Base-by-base conservation (phyloP, 805 yeast genomes). In the Starmerella sp. region DNA sequence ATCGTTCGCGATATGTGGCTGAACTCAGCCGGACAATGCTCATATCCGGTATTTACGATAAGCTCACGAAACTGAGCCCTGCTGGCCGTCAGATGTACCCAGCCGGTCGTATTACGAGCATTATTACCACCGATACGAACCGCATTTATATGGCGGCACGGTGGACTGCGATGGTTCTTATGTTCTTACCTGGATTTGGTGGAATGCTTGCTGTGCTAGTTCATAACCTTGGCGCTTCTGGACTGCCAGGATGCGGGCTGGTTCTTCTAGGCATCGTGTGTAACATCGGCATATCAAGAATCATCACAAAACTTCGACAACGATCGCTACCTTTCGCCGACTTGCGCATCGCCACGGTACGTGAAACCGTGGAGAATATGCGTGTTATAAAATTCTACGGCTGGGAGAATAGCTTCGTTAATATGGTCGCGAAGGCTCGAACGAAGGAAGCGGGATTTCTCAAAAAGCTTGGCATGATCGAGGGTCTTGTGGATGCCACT, bases 341-440 rank as follows among this genome's bases (percentile, higher is more conserved):
- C 67, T 68, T 72, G 22, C 81, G 97, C 64, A 87, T 90, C 28
- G 75, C 80, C 48, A 74, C 79, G 49, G 81, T 88, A 67, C 83
- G 86, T 60, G 97, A 90, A 67, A 79, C 88, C 32, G 73, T 90
- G 60, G 81, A 78, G 64, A 81, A 84, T 60, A 78, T 90, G 76
- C 86, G 85, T 65, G 77, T 84, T 66, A 86, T 90, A 67, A 90
- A 90, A 71, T 85, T 78, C 67, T 90, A 89, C 67, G 86, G 95
- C 0, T 90, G 96, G 96, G 97, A 90, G 69, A 75, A 74, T 35
- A 89, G 96, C 0, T 90, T 87, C 66, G 75, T 75, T 53, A 67
- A 75, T 9, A 71, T 76, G 52, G 76, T 90, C 37, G 64, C 78
- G 14, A 75, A 73, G 11, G 73, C 79, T 31, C 78, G 97, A 66